Evolutionary conservation across 192 early-diverging fungal species (phyloP).

Genomic region (Powellomyces hirtus): DNA sequence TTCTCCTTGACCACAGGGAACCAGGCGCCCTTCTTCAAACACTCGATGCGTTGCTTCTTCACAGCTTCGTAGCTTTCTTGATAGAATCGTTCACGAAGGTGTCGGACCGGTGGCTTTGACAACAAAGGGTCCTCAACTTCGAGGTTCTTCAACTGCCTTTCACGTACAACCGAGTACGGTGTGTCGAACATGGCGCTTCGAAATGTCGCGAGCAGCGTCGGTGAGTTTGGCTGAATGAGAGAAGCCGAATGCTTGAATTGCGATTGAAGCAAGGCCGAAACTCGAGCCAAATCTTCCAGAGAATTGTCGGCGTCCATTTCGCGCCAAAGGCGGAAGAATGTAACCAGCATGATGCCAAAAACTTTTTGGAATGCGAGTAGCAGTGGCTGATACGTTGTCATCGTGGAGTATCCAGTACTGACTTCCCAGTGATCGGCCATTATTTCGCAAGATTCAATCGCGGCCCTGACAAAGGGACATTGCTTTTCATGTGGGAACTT

Average conservation of each 20-base stretch:
- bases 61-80: slow-evolving; percentile 69
- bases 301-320: slow-evolving; percentile 56
- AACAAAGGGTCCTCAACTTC: slow-evolving; percentile 68
- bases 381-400: slow-evolving; percentile 62
- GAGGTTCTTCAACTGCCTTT: slow-evolving; percentile 65
- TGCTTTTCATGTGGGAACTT: slow-evolving; percentile 29
- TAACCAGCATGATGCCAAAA: slow-evolving; percentile 50
- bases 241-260: slow-evolving; percentile 55
- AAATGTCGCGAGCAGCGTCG: slow-evolving; percentile 36
- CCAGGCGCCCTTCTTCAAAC: slow-evolving; percentile 64
- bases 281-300: slow-evolving; percentile 34
- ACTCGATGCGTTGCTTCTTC: slow-evolving; percentile 65
- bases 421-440: slow-evolving; percentile 70
- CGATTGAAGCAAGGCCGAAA: slow-evolving; percentile 58
- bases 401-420: slow-evolving; percentile 57
- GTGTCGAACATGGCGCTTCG: slow-evolving; percentile 59
- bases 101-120: slow-evolving; percentile 57
- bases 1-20: slow-evolving; percentile 57
- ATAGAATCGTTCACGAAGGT: slow-evolving; percentile 61
- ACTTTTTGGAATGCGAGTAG: slow-evolving; percentile 59
- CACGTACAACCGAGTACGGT: slow-evolving; percentile 59
- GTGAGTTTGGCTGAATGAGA: slow-evolving; percentile 21
- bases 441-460: slow-evolving; percentile 64
- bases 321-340: slow-evolving; percentile 60
- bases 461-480: slow-evolving; percentile 60